These are phyloP conservation scores for Cornus florida DNA, from an alignment of 148 eudicot genomes.

Conservation along the genomic window DNA sequence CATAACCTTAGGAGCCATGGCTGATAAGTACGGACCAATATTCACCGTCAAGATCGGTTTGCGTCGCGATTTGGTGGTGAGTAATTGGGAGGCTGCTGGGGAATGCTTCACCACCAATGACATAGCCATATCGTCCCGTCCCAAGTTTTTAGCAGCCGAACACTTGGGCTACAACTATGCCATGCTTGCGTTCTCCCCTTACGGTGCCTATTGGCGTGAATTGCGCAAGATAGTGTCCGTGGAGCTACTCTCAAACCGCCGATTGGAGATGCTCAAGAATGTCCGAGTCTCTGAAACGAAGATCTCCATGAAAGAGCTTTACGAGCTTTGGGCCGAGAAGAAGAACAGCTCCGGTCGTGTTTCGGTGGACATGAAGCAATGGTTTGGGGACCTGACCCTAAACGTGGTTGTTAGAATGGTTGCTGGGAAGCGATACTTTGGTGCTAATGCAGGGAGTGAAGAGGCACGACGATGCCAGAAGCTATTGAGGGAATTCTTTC, in stretches of 20 bases:
- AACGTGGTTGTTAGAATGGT: background rate
- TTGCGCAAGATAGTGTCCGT: background rate
- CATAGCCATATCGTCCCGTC: background rate
- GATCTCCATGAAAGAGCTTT: no score
- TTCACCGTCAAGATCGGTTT: constrained; percentile 13
- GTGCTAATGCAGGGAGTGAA: background rate
- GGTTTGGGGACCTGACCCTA: constrained; percentile 6
- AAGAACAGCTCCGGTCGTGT: background rate
- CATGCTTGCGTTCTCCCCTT: constrained; percentile 2
- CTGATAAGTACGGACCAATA: constrained; percentile 20
- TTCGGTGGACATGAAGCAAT: background rate
- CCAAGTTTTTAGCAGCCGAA: background rate
- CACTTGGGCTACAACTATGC: constrained; percentile 1
- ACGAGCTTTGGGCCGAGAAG: background rate
- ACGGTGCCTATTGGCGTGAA: constrained; percentile 16
- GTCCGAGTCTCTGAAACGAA: constrained; percentile 5
- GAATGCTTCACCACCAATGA: constrained; percentile 13
- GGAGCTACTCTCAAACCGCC: constrained; percentile 11
- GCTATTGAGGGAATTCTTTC: background rate
- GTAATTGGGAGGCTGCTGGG: constrained; percentile 1
- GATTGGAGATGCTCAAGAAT: background rate
- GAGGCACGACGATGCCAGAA: background rate
- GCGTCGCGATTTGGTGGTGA: constrained; percentile 11
- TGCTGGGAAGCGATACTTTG: background rate
- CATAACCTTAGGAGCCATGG: constrained; percentile 16